Evolutionary conservation across 805 yeast genomes (phyloP), one percentile per base, ranked within the genome.

Genomic region (Lipomyces sp.): DNA sequence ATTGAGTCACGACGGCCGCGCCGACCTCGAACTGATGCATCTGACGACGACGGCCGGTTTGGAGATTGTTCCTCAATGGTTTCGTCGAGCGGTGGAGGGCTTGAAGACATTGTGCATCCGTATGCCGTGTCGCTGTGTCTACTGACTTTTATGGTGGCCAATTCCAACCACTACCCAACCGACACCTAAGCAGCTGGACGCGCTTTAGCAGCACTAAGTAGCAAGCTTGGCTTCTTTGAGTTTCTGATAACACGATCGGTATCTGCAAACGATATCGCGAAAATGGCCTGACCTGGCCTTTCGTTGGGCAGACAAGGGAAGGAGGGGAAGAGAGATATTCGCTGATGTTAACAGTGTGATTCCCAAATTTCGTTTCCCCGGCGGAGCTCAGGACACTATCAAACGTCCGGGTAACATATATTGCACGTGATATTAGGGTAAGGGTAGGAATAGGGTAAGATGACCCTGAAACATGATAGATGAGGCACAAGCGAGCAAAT

Each of bases 1-100:
- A 34, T 55, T 8, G 72, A 69, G 56, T 62, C 69, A 3, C 71
- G 63, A 4, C 72, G 69, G 3, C 60, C 15, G 13, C 71, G 66
- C 8, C 64, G 60, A 13, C 69, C 60, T 50, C 67, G 56, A 33
- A 48, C 30, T 1, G 67, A 60, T 29, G 57, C 62, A 32, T 24
- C 15, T 32, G 57, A 32, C n/a, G 65, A 65, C 35, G 58, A 60
- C n/a, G 63, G 58, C 42, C 45, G 34, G 29, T 55, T 42, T 7
- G 37, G 42, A 18, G 29, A 29, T 4, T 29, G 34, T 18, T n/a
- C 42, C 10, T 32, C 30, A 13, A 15, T 33, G 8, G 29, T 42
- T 18, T 34, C 58, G 45, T 55, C 15, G 13, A 33, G 58, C 15
- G 58, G 24, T 30, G 58, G 24, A 29, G 37, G 11, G 42, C 42